phyloP scores from a whole-genome alignment of 2,329 filamentous ascomycete genomes.

The Claviceps paspali region DNA sequence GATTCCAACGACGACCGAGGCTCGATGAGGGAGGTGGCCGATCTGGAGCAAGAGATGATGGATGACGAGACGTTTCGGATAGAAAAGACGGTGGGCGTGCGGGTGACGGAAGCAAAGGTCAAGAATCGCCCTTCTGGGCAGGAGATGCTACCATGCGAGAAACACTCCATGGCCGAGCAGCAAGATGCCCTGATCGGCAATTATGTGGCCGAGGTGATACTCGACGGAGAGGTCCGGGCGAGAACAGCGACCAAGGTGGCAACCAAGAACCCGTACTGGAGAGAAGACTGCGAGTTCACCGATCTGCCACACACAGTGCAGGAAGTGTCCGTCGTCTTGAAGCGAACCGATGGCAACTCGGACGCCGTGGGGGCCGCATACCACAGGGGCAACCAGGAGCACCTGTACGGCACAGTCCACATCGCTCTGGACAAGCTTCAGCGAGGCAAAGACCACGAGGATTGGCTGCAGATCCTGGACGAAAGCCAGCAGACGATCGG shows the following conservation, averaged over 20 bases:
- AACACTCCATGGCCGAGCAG: constrained; percentile 10
- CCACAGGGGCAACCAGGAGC: constrained; percentile 21
- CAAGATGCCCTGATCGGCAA: constrained; percentile 42
- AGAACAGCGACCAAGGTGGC: constrained; percentile 57
- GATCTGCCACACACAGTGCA: constrained; percentile 58
- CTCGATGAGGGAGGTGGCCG: constrained; percentile 25
- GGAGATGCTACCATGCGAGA: constrained; percentile 11
- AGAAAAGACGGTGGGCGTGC: constrained; percentile 43
- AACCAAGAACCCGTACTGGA: constrained; percentile 66
- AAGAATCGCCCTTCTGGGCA: constrained; percentile 20
- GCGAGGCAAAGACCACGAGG: constrained; percentile 61
- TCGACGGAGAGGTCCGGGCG: constrained; percentile 66
- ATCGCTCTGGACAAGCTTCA: constrained; percentile 68
- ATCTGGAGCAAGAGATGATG: constrained; percentile 22
- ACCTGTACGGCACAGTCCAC: constrained; percentile 59
- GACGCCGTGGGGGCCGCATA: constrained; percentile 27
- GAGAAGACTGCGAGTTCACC: constrained; percentile 63
- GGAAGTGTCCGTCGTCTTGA: constrained; percentile 55
- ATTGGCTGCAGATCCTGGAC: constrained; percentile 75
- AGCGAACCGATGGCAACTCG: constrained; percentile 39
- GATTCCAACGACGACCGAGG: constrained; percentile 28
- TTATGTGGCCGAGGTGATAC: constrained; percentile 63
- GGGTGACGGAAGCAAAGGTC: constrained; percentile 48
- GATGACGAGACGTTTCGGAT: constrained; percentile 41
- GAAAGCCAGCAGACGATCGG: constrained; percentile 62